phyloP scores from a whole-genome alignment of 768 basidiomycete species.

The Amanita pseudoporphyria region DNA sequence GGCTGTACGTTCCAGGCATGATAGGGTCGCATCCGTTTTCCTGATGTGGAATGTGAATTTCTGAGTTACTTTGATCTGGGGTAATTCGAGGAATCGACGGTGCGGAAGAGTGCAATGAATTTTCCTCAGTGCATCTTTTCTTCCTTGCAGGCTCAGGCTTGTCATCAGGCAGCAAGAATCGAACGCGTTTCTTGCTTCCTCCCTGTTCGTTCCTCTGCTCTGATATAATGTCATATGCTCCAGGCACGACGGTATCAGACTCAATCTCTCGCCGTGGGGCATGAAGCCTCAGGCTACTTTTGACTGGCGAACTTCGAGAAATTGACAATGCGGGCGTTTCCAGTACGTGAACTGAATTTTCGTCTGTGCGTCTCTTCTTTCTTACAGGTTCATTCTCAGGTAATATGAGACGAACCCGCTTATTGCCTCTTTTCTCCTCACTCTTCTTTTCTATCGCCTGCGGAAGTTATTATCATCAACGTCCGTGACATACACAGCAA shows the following conservation, averaged over 20 bases:
- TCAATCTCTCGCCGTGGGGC: too few species aligned
- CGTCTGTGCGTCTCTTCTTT: slow-evolving; percentile 1
- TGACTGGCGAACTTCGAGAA: neutral
- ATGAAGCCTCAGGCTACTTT: too few species aligned
- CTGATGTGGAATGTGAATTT: neutral
- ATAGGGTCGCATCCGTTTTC: neutral
- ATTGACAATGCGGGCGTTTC: neutral
- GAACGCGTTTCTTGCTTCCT: neutral
- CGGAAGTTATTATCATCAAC: neutral
- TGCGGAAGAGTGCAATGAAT: neutral
- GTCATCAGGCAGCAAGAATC: neutral
- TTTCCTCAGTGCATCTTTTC: neutral
- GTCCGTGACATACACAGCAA: neutral
- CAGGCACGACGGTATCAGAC: too few species aligned
- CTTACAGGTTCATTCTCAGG: neutral
- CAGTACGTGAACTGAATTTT: neutral
- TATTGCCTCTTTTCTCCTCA: neutral
- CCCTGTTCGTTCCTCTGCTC: neutral
- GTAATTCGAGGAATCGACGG: neutral
- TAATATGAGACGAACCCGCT: slow-evolving; percentile 1
- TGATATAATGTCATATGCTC: neutral
- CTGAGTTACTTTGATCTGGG: neutral
- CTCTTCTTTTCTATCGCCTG: neutral
- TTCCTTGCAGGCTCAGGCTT: slow-evolving; percentile 1
- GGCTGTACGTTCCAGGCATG: slow-evolving; percentile 2